A percentile compares a stretch with the other conserved stretches of the same genome.
Conservation (phyloP, 257 asterid genomes). For the Rauvolfia tetraphylla region DNA sequence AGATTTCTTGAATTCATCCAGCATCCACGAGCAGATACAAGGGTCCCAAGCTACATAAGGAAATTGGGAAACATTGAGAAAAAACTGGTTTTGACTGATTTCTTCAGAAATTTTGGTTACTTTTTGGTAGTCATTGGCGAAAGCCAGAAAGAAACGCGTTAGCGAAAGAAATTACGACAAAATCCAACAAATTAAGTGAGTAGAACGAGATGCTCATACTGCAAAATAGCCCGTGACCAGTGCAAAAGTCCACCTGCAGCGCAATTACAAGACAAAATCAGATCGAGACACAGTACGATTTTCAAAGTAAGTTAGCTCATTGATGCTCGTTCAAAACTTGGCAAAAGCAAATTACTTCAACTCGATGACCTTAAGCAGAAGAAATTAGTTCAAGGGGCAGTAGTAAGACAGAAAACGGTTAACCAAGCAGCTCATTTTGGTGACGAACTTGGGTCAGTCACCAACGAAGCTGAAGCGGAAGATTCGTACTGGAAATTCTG, state of each 20-base stretch:
- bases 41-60: slow-evolving; percentile 51
- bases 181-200: background rate
- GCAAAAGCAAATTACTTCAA: background rate
- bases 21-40: slow-evolving; percentile 63
- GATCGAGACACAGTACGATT: background rate
- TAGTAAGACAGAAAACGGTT: background rate
- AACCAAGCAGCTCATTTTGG: background rate
- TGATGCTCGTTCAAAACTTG: background rate
- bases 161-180: background rate
- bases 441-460: background rate
- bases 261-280: slow-evolving; percentile 8
- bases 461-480: background rate
- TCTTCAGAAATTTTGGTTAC: background rate
- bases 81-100: background rate
- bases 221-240: slow-evolving; percentile 69
- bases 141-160: background rate
- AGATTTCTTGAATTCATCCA: slow-evolving; percentile 28
- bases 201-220: slow-evolving; percentile 36
- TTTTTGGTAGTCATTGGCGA: background rate
- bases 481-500: background rate
- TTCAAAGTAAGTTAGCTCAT: background rate
- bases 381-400: background rate
- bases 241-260: slow-evolving; percentile 82
- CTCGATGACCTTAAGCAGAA: background rate
- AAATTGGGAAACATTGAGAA: background rate